A percentile compares a stretch with the other conserved stretches of the same genome.
Evolutionary conservation across 208 protist genomes (phyloP).

Genomic region (Trypanosoma rangeli): DNA sequence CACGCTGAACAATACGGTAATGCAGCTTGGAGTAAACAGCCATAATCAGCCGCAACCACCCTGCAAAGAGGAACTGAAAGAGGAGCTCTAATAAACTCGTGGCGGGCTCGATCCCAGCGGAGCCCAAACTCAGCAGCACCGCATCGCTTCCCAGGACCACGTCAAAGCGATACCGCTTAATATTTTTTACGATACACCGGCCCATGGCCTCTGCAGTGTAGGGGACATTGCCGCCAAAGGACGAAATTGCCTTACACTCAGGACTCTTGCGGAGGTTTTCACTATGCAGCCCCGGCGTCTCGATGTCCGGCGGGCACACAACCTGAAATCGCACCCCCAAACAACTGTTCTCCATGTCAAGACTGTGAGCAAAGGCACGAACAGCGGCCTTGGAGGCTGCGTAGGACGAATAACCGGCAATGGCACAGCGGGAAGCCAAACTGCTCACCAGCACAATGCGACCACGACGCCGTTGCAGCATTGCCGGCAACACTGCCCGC

Average conservation of each 20-base stretch:
- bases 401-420: slow-evolving; percentile 88
- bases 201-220: slow-evolving; percentile 61
- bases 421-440: slow-evolving; percentile 65
- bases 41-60: slow-evolving; percentile 57
- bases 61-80: slow-evolving; percentile 36
- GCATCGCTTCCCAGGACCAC: slow-evolving; percentile 72
- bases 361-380: slow-evolving; percentile 81
- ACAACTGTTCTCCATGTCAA: slow-evolving; percentile 87
- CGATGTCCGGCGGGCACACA: slow-evolving; percentile 81
- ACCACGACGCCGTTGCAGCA: slow-evolving; percentile 51
- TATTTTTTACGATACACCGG: slow-evolving; percentile 42
- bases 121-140: slow-evolving; percentile 46
- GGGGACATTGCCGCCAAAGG: slow-evolving; percentile 64
- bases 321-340: slow-evolving; percentile 82
- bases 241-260: slow-evolving; percentile 76
- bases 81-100: slow-evolving; percentile 55
- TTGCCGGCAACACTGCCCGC: slow-evolving; percentile 70
- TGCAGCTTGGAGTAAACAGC: slow-evolving; percentile 68
- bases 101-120: slow-evolving; percentile 66
- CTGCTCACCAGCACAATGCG: slow-evolving; percentile 86
- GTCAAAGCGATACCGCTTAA: slow-evolving; percentile 78
- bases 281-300: slow-evolving; percentile 74
- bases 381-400: slow-evolving; percentile 84
- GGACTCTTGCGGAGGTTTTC: slow-evolving; percentile 87
- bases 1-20: slow-evolving; percentile 68